Evolutionary conservation across 129 eudicot genomes (phyloP), one percentile per base, ranked within the genome.

Genomic region (Chrysanthemum seticuspe): DNA sequence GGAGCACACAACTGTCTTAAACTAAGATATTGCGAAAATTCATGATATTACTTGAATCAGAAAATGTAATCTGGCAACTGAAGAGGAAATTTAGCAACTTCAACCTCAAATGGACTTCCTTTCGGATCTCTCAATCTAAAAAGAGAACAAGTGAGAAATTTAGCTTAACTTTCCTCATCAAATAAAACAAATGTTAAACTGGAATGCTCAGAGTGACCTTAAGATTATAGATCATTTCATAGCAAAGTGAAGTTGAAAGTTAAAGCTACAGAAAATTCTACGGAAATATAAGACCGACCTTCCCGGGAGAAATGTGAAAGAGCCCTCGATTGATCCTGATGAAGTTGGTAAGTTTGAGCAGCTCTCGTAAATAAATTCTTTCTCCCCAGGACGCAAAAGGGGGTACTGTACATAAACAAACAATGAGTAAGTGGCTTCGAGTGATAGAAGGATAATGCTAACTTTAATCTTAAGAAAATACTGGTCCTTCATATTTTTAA

Each of bases 331-430:
- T 25, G 95, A 93, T 23, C 98, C 98, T 19, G 75, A 72, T 44
- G 87, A 44, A 25, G 76, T 49, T 2, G 73, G 57, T 15, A 79
- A 64, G 73, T 63, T 15, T 15, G 85, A 52, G 74, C 95, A 89
- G 65, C 98, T 93, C 81, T 89, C 84, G 51, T 93, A 93, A 76
- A 89, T 87, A 78, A 93, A 89, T 76, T 93, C 98, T 76, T 87
- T 85, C 15, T 83, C 67, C 21, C 92, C 92, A 0, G 90, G 88
- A 36, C 67, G 74, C 62, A 93, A 77, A n/a, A 93, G 76, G 6
- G 98, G 98, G 74, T 65, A 84, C 95, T 93, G 95, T 56, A 71
- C 13, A 76, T 61, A 52, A 62, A 64, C 40, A 71, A 50, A 59
- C 12, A 52, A 60, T 40, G 5, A 11, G 27, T 64, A 64, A 63